phyloP scores from a whole-genome alignment of 2,329 filamentous ascomycete species.

The Simplicillium aogashimaense region DNA sequence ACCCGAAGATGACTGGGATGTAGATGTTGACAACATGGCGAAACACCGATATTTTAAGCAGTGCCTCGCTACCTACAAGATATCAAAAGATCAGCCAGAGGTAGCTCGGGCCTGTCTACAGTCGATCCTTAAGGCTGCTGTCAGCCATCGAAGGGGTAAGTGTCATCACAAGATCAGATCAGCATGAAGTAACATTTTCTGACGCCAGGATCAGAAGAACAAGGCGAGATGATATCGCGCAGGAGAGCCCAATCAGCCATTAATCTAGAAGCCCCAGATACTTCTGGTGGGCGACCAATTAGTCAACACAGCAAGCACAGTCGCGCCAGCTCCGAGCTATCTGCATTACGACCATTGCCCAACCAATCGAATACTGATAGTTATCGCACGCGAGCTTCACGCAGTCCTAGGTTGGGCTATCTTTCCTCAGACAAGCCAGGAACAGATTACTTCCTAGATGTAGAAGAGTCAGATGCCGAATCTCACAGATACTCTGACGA shows the following conservation, averaged over 20 bases:
- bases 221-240: conserved; percentile 33
- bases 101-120: conserved; percentile 68
- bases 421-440: conserved; percentile 37
- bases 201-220: conserved; percentile 22
- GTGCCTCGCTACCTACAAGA: conserved; percentile 63
- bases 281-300: conserved; percentile 38
- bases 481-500: conserved; percentile 58
- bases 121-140: conserved; percentile 61
- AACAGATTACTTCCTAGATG: conserved; percentile 50
- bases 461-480: conserved; percentile 62
- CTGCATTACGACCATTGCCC: conserved; percentile 43
- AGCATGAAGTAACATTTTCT: conserved; percentile 1
- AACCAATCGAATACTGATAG: conserved; percentile 32
- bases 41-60: conserved; percentile 55
- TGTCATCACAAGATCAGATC: conserved; percentile 12
- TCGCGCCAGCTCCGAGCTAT: conserved; percentile 63
- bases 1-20: conserved; percentile 56
- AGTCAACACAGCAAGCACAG: conserved; percentile 57
- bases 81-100: conserved; percentile 60
- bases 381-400: conserved; percentile 19
- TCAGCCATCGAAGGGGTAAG: conserved; percentile 60
- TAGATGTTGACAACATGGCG: conserved; percentile 57
- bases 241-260: conserved; percentile 52
- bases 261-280: conserved; percentile 48
- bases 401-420: conserved; percentile 30